These are phyloP conservation scores for Backusella tarrabulga DNA, from an alignment of 192 early-diverging fungal species.

Conservation along the genomic window DNA sequence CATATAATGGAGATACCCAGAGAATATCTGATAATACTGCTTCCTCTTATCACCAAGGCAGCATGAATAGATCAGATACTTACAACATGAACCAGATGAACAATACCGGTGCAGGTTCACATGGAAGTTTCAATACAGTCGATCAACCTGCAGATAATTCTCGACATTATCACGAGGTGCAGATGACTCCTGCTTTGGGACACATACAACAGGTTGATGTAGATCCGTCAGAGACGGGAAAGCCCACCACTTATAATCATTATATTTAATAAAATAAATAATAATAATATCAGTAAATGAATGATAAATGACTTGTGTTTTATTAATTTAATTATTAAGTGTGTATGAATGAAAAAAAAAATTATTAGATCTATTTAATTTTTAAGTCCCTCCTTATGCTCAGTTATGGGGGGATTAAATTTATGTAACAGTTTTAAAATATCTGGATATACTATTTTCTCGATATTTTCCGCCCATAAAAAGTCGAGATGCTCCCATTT, in stretches of 20 bases:
- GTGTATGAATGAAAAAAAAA: background rate
- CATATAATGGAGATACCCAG: background rate
- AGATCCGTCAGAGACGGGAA: background rate
- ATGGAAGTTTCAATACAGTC: slow-evolving; percentile 3
- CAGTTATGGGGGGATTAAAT: slow-evolving; percentile 24
- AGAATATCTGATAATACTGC: background rate
- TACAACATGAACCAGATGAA: background rate
- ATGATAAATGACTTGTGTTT: background rate
- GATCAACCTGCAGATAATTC: background rate
- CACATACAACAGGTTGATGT: background rate
- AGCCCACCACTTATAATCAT: background rate
- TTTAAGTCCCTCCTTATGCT: background rate
- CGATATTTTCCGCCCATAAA: slow-evolving; percentile 48
- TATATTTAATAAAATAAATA: slow-evolving; percentile 4
- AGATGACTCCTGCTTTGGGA: background rate
- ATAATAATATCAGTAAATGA: background rate
- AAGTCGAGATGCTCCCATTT: slow-evolving; percentile 81
- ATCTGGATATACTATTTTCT: slow-evolving; percentile 45
- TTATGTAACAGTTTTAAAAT: slow-evolving; percentile 38
- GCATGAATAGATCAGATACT: background rate
- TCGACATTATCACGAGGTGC: background rate
- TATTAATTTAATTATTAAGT: background rate
- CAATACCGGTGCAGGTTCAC: background rate
- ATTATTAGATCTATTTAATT: background rate
- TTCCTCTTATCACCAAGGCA: background rate